A percentile compares a stretch with the other conserved stretches of the same genome.
Conservation (phyloP, 129 eudicot species). For the Centaurea solstitialis region DNA sequence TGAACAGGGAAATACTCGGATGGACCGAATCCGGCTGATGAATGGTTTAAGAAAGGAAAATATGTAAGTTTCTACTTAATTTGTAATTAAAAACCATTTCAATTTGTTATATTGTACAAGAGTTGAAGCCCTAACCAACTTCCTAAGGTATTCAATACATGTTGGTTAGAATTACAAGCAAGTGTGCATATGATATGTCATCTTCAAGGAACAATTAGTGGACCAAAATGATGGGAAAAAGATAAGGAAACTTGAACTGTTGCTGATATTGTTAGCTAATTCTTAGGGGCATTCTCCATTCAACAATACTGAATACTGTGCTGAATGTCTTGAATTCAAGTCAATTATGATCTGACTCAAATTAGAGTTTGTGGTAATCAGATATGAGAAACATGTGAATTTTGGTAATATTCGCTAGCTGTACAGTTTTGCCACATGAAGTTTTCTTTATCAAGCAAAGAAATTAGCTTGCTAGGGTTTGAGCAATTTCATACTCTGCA, state of each 20-base stretch:
- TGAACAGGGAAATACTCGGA: conserved; percentile 83
- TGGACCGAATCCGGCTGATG: conserved; percentile 86
- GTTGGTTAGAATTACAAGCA: neutral
- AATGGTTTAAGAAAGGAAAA: conserved; percentile 88
- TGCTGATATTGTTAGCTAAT: neutral
- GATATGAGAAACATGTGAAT: neutral
- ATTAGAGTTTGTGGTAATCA: neutral
- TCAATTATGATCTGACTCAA: neutral
- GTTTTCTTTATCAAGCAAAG: neutral
- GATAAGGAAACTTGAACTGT: neutral
- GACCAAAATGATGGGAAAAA: neutral
- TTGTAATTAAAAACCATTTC: neutral
- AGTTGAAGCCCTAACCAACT: neutral
- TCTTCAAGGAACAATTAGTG: neutral
- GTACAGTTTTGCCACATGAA: neutral
- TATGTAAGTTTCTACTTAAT: conserved; percentile 40
- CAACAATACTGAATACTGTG: neutral
- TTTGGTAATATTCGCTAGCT: neutral
- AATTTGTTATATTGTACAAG: too few species aligned
- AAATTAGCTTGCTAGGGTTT: neutral
- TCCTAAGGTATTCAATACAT: neutral
- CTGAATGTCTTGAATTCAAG: neutral
- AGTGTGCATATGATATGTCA: neutral
- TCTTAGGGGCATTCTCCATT: neutral
- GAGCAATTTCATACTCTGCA: neutral